A percentile compares a stretch with the other conserved stretches of the same genome.
Conservation (phyloP, 495 filamentous ascomycete species). For the Hypoxylon lienhwacheense region DNA sequence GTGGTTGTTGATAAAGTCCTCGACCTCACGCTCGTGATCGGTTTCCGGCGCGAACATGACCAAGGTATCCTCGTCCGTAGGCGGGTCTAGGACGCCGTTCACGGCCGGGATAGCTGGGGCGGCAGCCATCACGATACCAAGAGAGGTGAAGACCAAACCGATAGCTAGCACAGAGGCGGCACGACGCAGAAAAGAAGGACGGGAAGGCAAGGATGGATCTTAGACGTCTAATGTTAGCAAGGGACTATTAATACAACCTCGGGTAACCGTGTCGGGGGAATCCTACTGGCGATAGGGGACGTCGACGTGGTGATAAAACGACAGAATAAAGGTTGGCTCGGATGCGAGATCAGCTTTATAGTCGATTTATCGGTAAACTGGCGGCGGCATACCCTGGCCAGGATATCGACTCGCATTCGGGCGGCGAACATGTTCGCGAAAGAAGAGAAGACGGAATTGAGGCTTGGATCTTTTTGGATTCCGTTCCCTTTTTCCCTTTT, state of each 20-base stretch:
- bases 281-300: conserved; percentile 28
- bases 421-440: conserved; percentile 22
- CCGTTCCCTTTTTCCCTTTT: too few species aligned
- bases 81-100: conserved; percentile 52
- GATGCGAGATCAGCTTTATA: conserved; percentile 25
- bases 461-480: too few species aligned
- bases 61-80: conserved; percentile 74
- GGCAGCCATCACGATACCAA: conserved; percentile 59
- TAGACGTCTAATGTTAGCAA: conserved; percentile 5
- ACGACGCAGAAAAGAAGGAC: conserved; percentile 30
- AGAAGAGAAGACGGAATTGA: too few species aligned
- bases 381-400: conserved; percentile 16
- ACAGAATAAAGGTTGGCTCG: conserved; percentile 5
- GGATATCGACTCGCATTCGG: conserved; percentile 13
- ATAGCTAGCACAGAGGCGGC: conserved; percentile 36
- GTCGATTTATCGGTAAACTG: conserved; percentile 14
- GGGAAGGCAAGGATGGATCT: conserved; percentile 1
- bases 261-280: background rate
- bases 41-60: conserved; percentile 65
- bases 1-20: conserved; percentile 73
- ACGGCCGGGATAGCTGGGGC: conserved; percentile 50
- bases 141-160: conserved; percentile 49
- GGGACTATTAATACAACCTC: background rate
- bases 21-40: conserved; percentile 61
- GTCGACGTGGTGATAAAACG: conserved; percentile 34